Percentiles rank a stretch among this genome's conserved stretches.
Evolutionary conservation across 257 asterid species (phyloP).

Genomic region (Fraxinus anomala): DNA sequence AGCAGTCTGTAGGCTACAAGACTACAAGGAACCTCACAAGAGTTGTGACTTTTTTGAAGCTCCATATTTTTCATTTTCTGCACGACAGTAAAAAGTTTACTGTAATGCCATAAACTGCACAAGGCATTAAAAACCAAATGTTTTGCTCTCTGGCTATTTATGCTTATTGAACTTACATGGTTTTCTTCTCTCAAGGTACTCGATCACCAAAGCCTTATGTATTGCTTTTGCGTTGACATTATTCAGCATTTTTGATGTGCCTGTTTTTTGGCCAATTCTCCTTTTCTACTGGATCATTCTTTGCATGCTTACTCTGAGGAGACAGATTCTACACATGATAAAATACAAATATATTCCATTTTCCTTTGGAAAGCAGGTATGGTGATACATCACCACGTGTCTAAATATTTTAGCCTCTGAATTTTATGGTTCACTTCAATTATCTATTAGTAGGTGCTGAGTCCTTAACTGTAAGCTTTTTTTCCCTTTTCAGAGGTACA

Average conservation of each 20-base stretch:
- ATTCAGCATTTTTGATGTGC: constrained; percentile 56
- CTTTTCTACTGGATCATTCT: constrained; percentile 67
- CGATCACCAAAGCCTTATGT: constrained; percentile 61
- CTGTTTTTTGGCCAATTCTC: constrained; percentile 73
- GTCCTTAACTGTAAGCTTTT: constrained; percentile 16
- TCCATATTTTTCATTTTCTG: neutral
- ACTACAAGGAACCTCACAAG: neutral
- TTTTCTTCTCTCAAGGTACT: constrained; percentile 44
- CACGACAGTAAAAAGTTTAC: neutral
- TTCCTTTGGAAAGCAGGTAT: constrained; percentile 62
- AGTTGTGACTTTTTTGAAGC: neutral
- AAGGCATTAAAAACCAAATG: neutral
- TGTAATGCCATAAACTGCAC: neutral
- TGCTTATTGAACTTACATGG: constrained; percentile 15
- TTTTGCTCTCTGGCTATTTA: neutral
- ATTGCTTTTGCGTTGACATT: constrained; percentile 54
- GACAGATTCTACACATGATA: constrained; percentile 61
- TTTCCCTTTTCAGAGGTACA: constrained; percentile 44
- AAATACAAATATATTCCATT: constrained; percentile 61
- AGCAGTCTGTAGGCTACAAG: neutral
- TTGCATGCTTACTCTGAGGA: constrained; percentile 54
- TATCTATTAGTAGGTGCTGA: neutral
- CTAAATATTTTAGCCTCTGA: neutral
- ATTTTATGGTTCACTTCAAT: constrained; percentile 4
- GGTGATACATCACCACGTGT: neutral